Conservation (phyloP, 768 basidiomycete genomes). For the Cytidiella melzeri region DNA sequence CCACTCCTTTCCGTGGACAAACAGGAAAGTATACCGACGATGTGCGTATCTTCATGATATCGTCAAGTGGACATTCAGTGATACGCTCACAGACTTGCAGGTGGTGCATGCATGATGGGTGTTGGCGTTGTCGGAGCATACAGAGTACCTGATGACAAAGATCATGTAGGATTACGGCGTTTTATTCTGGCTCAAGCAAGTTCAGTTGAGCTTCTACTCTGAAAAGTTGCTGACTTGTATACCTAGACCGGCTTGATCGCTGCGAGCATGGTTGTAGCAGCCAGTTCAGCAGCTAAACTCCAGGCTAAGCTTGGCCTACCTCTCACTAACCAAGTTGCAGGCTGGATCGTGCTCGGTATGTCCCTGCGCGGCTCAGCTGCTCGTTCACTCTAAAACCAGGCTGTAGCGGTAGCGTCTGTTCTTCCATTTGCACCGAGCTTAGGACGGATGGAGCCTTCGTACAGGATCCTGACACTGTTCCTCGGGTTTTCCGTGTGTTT, state of each 20-base stretch:
- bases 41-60: slow-evolving; percentile 44
- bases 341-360: slow-evolving; percentile 65
- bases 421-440: slow-evolving; percentile 41
- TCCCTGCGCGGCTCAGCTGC: slow-evolving; percentile 1
- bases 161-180: slow-evolving; percentile 1
- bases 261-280: slow-evolving; percentile 46
- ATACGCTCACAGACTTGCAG: slow-evolving; percentile 20
- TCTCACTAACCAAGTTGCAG: slow-evolving; percentile 45
- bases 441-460: slow-evolving; percentile 23
- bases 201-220: too few species aligned
- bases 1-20: slow-evolving; percentile 71
- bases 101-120: slow-evolving; percentile 40
- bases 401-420: slow-evolving; percentile 41
- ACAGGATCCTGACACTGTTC: slow-evolving; percentile 53
- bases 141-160: background rate
- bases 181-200: background rate
- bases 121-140: slow-evolving; percentile 23
- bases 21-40: slow-evolving; percentile 47
- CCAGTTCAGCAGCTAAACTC: slow-evolving; percentile 51
- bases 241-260: slow-evolving; percentile 40
- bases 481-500: slow-evolving; percentile 73
- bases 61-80: background rate
- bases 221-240: background rate
- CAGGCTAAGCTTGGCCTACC: slow-evolving; percentile 67
- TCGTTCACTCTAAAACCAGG: background rate